Evolutionary conservation across 31 red algal species (phyloP), one percentile per base, ranked within the genome.

Genomic region (Asparagopsis taxiformis): DNA sequence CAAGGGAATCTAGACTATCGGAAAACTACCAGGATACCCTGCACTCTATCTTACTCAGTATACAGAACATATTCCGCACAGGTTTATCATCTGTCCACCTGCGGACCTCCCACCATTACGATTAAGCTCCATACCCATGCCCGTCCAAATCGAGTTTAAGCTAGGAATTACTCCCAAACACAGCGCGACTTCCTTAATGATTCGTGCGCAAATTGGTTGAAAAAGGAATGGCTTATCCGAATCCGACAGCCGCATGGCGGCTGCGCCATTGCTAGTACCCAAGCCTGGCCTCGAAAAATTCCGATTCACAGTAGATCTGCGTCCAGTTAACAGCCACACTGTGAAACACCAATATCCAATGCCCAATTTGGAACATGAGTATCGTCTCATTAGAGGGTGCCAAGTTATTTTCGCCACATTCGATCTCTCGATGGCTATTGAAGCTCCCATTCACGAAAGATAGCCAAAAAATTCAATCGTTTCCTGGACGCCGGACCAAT

Each of bases 301-400:
- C 1, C 68, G 68, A 34, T 55, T 72, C 49, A 57, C 68, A 15
- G 68, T 72, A 3, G 49, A 72, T 8, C 41, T 72, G 23, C 68
- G 46, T 56, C 23, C 46, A 5, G 50, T 72, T 21, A 72, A 72
- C 51, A 56, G 31, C 46, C 36, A 54, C 46, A 72, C 49, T 0
- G 32, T 72, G 3, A 17, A 21, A 15, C 46, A 72, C 39, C 1
- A 56, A 5, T 72, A 30, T 26, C 50, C 68, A 15, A 28, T 72
- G 49, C 0, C 68, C 68, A 57, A 72, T 31, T 7, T 54, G 20
- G 49, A 72, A 31, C 51, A 54, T 20, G 13, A 72, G 36, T 15
- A 55, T 43, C 11, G 3, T n/a, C n/a, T n/a, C n/a, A n/a, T n/a
- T n/a, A n/a, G n/a, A n/a, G n/a, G n/a, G n/a, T n/a, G n/a, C n/a